These are phyloP conservation scores for Dothideomycetes sp. DNA, from an alignment of 2,329 filamentous ascomycete genomes.

Conservation along the genomic window DNA sequence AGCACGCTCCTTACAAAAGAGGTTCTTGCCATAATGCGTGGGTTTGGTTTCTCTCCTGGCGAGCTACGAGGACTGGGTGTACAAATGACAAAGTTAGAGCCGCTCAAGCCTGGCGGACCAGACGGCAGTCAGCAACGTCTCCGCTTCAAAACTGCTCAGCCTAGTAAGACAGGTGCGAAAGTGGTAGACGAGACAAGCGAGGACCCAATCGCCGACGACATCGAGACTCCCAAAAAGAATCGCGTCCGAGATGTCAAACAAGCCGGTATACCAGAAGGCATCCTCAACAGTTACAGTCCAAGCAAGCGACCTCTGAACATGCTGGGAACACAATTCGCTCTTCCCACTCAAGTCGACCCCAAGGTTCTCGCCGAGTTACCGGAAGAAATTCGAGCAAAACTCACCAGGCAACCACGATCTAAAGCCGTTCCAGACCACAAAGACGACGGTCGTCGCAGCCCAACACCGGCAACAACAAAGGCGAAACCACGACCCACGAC, in stretches of 20 bases:
- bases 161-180: constrained; percentile 26
- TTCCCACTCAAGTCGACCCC: constrained; percentile 75
- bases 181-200: constrained; percentile 15
- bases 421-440: constrained; percentile 7
- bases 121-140: constrained; percentile 74
- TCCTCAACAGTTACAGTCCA: constrained; percentile 37
- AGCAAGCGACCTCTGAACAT: constrained; percentile 65
- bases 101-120: constrained; percentile 51
- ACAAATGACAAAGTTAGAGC: constrained; percentile 87
- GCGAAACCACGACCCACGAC: background rate
- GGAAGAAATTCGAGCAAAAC: constrained; percentile 66
- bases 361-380: constrained; percentile 77
- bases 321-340: constrained; percentile 80
- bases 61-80: constrained; percentile 89
- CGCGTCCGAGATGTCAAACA: constrained; percentile 20
- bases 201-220: constrained; percentile 40
- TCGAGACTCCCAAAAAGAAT: constrained; percentile 30
- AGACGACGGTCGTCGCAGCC: background rate
- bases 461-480: constrained; percentile 1
- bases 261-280: constrained; percentile 29
- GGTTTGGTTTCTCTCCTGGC: constrained; percentile 76
- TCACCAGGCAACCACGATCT: constrained; percentile 48
- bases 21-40: constrained; percentile 71
- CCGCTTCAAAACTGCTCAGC: constrained; percentile 53
- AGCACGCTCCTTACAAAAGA: constrained; percentile 66